phyloP scores from a whole-genome alignment of 345 rosid species.

The Eutrema heterophyllum region DNA sequence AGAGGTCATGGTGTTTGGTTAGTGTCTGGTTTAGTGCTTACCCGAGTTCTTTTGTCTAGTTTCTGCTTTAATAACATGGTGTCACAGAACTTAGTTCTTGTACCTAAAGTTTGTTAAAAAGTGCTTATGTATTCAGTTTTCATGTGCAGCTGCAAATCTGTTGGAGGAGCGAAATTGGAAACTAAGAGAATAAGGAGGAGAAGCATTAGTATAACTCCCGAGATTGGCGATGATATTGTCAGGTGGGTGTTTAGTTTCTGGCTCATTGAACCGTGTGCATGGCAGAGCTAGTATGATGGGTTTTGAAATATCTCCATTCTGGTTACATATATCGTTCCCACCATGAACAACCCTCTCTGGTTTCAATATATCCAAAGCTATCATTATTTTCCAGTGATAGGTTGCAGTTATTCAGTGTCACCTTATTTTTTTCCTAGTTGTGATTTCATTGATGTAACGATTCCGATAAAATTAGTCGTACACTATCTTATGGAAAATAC shows the following conservation, averaged over 20 bases:
- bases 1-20: constrained; percentile 1
- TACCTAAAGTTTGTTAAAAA: constrained; percentile 6
- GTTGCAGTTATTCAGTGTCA: neutral
- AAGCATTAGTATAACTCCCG: constrained; percentile 97
- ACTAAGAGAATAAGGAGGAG: constrained; percentile 89
- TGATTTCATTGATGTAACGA: neutral
- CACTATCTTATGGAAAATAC: neutral
- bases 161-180: constrained; percentile 70
- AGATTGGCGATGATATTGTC: constrained; percentile 97
- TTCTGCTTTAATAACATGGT: neutral
- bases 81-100: constrained; percentile 1
- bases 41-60: constrained; percentile 2
- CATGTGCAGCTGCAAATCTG: constrained; percentile 58
- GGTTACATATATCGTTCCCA: constrained; percentile 2
- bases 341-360: neutral
- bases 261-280: constrained; percentile 4
- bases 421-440: neutral
- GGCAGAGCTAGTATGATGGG: neutral
- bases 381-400: neutral
- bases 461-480: neutral
- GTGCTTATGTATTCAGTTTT: constrained; percentile 12
- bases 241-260: constrained; percentile 54
- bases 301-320: neutral
- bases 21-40: constrained; percentile 18
- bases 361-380: neutral